Base-by-base conservation (phyloP, 2,329 filamentous ascomycete genomes). In the Elsinoe perseae region DNA sequence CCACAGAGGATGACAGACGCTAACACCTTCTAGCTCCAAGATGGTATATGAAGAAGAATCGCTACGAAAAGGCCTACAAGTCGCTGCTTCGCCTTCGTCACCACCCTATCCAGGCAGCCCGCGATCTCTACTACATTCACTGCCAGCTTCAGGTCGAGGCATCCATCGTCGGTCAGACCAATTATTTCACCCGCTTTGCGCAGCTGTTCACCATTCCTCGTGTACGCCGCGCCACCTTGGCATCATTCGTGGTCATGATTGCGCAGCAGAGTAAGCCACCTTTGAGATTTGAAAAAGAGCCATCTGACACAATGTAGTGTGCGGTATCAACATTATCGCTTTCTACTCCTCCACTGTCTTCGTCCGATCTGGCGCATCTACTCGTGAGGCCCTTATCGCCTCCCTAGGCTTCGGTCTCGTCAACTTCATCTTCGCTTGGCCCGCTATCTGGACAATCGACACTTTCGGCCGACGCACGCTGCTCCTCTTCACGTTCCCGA, bases 201-300 rank as follows among this genome's bases (percentile, higher is more conserved):
- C 80, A 88, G 65, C 73, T 85, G 1, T 86, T 89, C 64, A 86
- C 82, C 9, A 78, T 89, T 57, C 83, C 85, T 1, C 80, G 86
- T 46, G 75, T 87, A 9, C 80, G 84, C 12, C 79, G 85, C 38
- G 89, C 89, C 2, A 91, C 84, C 2, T 76, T 87, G 27, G 89
- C 88, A 4, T 86, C 87, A 0, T 87, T 84, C 61, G 82, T 83
- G 1, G 87, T 92, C 62, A 95, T 95, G 89, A 83, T 83, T 61
- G 42, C 38, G 3, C 53, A 56, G 40, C 53, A 56, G 53, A 44
- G 48, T 52, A 52, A 32, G 48, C n/a, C n/a, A n/a, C n/a, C n/a
- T n/a, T n/a, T n/a, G n/a, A n/a, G n/a, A n/a, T n/a, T n/a, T n/a
- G n/a, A n/a, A n/a, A n/a, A 3, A 25, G 1, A 25, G 3, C 18